Base-by-base conservation (phyloP, 805 yeast genomes). In the Metschnikowia koreensis region DNA sequence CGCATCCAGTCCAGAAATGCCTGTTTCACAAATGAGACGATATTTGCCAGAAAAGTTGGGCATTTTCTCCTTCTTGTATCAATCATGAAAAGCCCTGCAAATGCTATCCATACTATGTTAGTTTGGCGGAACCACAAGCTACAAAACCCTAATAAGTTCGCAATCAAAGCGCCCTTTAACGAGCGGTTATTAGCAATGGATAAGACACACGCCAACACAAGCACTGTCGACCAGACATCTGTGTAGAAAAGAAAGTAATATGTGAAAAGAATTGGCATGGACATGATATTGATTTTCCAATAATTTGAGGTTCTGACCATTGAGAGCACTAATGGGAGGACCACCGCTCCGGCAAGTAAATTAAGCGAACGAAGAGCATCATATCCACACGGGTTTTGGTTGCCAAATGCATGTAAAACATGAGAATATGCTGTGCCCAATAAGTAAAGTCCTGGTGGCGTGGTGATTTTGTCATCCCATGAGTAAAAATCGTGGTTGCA, bases 391-490 rank as follows among this genome's bases (percentile, higher is more conserved):
- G 58, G 31, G 12, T 44, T 39, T 11, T 38, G 46, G 68, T 48
- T 65, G 9, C 75, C 70, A 0, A 71, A 58, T 17, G 80, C 54
- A 3, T 67, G 66, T 53, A 83, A 55, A 2, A 76, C 46, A 36
- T 68, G 68, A 8, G 71, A 43, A 54, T 75, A 79, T 2, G 58
- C 55, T 33, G 68, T 67, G 6, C 81, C 82, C 9, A 81, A 56
- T 6, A 67, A 51, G 64, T 94, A 93, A 15, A 93, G 71, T 0
- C 98, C 99, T 0, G 98, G 98, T 1, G 99, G 99, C 0, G 99
- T 94, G 1, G 99, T 93, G 64, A 94, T 90, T 64, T 93, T 92
- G 11, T 83, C 77, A 66, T 94, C 90, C 63, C 63, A 60, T 1
- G 71, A 61, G n/a, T 56, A 48, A 70, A 83, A 90, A 47, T 82